Conservation (phyloP, 306 rosid species). For the Citrullus mucosospermus region DNA sequence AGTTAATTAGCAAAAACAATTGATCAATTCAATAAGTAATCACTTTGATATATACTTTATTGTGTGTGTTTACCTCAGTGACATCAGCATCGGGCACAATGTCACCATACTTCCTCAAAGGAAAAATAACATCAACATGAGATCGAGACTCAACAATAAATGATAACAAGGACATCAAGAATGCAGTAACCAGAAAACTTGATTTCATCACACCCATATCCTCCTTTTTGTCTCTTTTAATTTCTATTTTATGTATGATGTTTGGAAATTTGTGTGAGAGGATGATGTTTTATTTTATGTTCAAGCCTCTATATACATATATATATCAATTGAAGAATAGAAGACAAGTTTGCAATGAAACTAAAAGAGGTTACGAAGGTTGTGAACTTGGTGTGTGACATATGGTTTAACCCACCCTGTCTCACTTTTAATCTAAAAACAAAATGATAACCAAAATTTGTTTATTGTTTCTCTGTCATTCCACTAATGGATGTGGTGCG, state of each 20-base stretch:
- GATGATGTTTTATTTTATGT: neutral
- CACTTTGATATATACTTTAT: neutral
- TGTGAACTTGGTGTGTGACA: too few species aligned
- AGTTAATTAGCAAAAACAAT: too few species aligned
- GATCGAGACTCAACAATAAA: neutral
- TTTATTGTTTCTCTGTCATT: too few species aligned
- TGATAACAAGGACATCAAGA: neutral
- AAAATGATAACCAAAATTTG: too few species aligned
- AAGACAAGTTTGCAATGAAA: neutral
- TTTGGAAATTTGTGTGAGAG: neutral
- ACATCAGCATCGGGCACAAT: neutral
- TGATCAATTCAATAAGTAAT: neutral
- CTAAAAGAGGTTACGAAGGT: neutral
- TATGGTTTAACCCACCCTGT: too few species aligned
- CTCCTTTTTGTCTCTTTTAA: neutral
- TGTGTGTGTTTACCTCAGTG: neutral
- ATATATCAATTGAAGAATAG: neutral
- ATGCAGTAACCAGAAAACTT: neutral
- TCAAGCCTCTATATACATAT: neutral
- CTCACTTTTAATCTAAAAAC: too few species aligned
- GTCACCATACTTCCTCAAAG: slow-evolving; percentile 10
- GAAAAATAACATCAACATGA: neutral
- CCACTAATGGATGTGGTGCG: too few species aligned
- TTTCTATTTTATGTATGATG: neutral
- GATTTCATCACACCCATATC: neutral